Conservation (phyloP, 1,139 yeast genomes). For the Lodderomyces oxycetoniae region DNA sequence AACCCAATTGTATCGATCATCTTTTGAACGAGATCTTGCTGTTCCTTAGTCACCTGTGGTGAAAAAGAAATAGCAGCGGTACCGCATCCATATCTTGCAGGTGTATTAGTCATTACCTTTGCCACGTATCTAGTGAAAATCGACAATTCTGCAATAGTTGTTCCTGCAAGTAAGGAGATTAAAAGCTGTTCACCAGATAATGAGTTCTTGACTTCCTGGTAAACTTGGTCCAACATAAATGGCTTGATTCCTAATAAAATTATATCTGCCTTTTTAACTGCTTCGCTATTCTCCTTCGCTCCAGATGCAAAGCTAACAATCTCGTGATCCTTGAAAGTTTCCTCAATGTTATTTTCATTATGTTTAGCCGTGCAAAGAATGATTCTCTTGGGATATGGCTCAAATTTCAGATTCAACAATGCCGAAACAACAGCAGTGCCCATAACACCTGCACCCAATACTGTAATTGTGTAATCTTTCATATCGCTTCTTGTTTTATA, state of each 20-base stretch:
- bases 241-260: conserved; percentile 87
- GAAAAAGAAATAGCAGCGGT: conserved; percentile 84
- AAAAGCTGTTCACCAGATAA: conserved; percentile 56
- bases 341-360: conserved; percentile 4
- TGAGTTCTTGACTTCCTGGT: conserved; percentile 39
- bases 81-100: conserved; percentile 88
- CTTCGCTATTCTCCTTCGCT: conserved; percentile 45
- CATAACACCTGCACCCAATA: conserved; percentile 93
- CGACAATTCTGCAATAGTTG: conserved; percentile 68
- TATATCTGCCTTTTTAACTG: conserved; percentile 62
- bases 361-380: conserved; percentile 58
- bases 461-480: conserved; percentile 58
- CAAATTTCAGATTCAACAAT: conserved; percentile 45
- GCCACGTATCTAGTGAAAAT: conserved; percentile 58
- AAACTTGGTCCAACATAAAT: conserved; percentile 60
- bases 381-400: conserved; percentile 65
- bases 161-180: conserved; percentile 87
- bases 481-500: no score
- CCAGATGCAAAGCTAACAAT: conserved; percentile 55
- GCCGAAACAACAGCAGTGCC: conserved; percentile 94
- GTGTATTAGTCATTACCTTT: conserved; percentile 97
- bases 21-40: conserved; percentile 51
- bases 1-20: conserved; percentile 63
- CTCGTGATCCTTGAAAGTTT: conserved; percentile 21
- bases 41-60: conserved; percentile 41